Evolutionary conservation across 192 early-diverging fungal genomes (phyloP), one percentile per base, ranked within the genome.

Genomic region (Thamnidium elegans): DNA sequence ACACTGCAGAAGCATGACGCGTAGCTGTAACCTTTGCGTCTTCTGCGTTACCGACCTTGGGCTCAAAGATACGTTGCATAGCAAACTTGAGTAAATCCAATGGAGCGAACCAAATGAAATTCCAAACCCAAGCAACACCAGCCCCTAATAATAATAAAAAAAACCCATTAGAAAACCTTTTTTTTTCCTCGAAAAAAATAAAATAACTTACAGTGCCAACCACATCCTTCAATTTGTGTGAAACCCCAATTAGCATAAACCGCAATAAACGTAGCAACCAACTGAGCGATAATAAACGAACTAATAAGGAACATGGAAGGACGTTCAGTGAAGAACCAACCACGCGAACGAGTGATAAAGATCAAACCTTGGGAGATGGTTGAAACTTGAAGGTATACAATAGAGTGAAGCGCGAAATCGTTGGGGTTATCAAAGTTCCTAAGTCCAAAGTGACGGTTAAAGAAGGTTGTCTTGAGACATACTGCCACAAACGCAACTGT

Each of bases 201-300:
- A 36, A 36, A 36, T 4, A 4, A 39, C 36, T 39, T 39, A 39
- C 85, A 85, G 52, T 88, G 70, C 86, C 86, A 88, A 54, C 86
- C 86, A 53, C 84, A 79, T 20, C 84, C 83, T 50, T 67, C 46
- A 61, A 88, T 86, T 51, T 86, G 66, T n/a, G 87, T 88, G 74
- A 88, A 88, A 19, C 87, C 87, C 87, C 87, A 88, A 79, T 84
- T 81, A 64, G 87, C 92, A 71, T 85, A 90, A 54, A 90, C 84
- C 7, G 90, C 81, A 73, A 94, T 94, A 39, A 92, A 82, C 17
- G 84, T 86, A 14, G 87, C 87, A 7, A 86, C 74, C 21, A 87
- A 26, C 81, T 89, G 87, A 23, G 87, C 86, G 65, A 83, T 50
- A 48, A 87, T 69, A 63, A 89, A 86, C 48, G 87, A 86, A 50